These are phyloP conservation scores for Populus alba DNA, from an alignment of 345 rosid species.

Conservation along the genomic window DNA sequence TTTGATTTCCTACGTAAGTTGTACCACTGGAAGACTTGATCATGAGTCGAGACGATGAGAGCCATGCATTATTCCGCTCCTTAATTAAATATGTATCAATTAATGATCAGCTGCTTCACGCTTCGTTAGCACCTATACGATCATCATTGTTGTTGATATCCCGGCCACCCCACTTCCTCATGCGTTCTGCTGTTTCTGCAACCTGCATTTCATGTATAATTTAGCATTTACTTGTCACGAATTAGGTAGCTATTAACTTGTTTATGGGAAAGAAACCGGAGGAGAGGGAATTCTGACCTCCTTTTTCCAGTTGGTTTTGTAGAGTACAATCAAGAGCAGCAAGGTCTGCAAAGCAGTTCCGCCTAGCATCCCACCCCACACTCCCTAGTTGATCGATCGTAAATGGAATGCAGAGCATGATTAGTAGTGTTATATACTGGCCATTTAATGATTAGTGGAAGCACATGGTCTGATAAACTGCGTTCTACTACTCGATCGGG, in stretches of 20 bases:
- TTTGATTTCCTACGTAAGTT: too few species aligned
- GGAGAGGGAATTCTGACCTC: conserved; percentile 43
- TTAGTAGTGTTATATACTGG: too few species aligned
- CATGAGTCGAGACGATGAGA: too few species aligned
- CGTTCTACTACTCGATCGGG: too few species aligned
- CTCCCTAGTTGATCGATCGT: conserved; percentile 39
- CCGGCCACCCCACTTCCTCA: conserved; percentile 67
- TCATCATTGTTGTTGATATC: conserved; percentile 12
- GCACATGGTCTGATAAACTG: too few species aligned
- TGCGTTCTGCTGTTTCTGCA: conserved; percentile 57
- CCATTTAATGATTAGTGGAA: too few species aligned
- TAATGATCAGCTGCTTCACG: too few species aligned
- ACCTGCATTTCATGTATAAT: conserved; percentile 37
- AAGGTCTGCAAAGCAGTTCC: conserved; percentile 73
- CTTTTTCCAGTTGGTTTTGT: conserved; percentile 73
- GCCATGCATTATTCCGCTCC: too few species aligned
- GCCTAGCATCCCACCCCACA: conserved; percentile 80
- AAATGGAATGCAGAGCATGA: too few species aligned
- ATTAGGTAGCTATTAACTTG: background rate
- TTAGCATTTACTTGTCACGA: background rate
- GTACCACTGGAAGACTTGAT: too few species aligned
- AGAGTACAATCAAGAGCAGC: conserved; percentile 48
- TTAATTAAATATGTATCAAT: too few species aligned
- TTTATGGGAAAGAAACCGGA: background rate
- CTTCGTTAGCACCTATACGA: background rate